phyloP scores from a whole-genome alignment of 78 protist genomes.

The Trichosphaerium sp. region DNA sequence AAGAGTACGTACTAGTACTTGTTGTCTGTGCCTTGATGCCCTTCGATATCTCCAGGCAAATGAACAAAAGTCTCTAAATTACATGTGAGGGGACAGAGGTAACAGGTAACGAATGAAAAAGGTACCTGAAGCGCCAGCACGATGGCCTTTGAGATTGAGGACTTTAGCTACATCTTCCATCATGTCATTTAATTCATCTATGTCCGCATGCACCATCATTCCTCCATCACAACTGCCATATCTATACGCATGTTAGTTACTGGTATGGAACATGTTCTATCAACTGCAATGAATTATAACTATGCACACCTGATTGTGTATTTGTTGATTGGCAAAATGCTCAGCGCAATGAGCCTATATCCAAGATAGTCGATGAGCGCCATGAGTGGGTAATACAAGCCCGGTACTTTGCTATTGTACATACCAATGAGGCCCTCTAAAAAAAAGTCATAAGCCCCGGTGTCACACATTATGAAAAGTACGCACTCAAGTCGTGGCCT shows the following conservation, averaged over 20 bases:
- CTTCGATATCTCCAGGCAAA: not conserved
- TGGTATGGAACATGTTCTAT: constrained; percentile 34
- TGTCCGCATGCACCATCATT: constrained; percentile 21
- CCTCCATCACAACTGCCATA: too few species aligned
- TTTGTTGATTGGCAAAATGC: constrained; percentile 36
- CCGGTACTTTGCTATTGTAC: constrained; percentile 7
- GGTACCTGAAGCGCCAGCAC: constrained; percentile 19
- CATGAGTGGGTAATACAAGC: constrained; percentile 46
- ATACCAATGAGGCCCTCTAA: constrained; percentile 28
- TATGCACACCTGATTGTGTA: constrained; percentile 11
- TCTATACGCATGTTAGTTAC: too few species aligned
- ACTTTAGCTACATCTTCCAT: constrained; percentile 12
- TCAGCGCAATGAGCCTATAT: constrained; percentile 45
- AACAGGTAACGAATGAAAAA: too few species aligned
- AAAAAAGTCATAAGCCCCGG: too few species aligned
- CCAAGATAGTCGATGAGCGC: constrained; percentile 57
- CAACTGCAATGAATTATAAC: not conserved
- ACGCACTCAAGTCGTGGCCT: constrained; percentile 21
- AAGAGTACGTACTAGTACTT: too few species aligned
- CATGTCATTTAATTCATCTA: not conserved
- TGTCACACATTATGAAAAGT: not conserved
- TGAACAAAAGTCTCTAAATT: too few species aligned
- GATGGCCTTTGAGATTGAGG: constrained; percentile 39
- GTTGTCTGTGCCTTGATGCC: not conserved
- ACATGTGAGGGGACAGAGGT: too few species aligned